Evolutionary conservation across 2,329 filamentous ascomycete species (phyloP), one percentile per base, ranked within the genome.

Genomic region (Graphilbum sp.): DNA sequence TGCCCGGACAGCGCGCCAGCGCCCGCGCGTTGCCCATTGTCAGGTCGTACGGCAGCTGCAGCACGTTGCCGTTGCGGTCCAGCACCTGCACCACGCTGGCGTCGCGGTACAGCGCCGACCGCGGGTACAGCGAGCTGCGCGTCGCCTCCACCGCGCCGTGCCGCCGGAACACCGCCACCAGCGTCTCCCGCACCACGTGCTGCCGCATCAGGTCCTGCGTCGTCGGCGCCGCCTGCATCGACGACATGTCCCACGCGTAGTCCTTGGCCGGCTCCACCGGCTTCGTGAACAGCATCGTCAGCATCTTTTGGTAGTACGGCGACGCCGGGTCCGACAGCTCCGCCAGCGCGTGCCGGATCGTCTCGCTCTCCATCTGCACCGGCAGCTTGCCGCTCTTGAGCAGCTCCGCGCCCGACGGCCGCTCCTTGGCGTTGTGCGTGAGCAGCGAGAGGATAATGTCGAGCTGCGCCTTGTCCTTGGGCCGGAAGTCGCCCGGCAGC

Each of bases 21-120:
- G 79, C 75, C 39, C 88, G 73, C 19, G 90, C 90, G 54, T 93
- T 78, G 2, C 88, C 86, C 45, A 96, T 67, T 2, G 86, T 94
- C 18, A 96, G 63, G 54, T 98, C 90, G 50, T 84, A 95, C 0
- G 90, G 90, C n/a, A 98, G 61, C 53, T 98, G 90, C 8, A 96
- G 65, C 2, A 95, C 66, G n/a, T 80, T 88, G 3, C 88, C 90
- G 43, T 78, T 82, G 2, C 75, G 67, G 53, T 94, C 85, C 20
- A 98, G 64, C 13, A 96, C 59, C 43, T 83, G 79, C 15, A 92
- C 81, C 13, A 80, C 78, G 47, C 82, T 82, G 36, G 69, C 52
- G 57, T 67, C 63, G 58, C 69, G 63, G 51, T 95, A 95, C 51
- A 88, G 77, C 10, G 72, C 66, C 1, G 87, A 93, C 33, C 79